Evolutionary conservation across 2,329 filamentous ascomycete species (phyloP), one percentile per base, ranked within the genome.

Genomic region (Nigrospora oryzae): DNA sequence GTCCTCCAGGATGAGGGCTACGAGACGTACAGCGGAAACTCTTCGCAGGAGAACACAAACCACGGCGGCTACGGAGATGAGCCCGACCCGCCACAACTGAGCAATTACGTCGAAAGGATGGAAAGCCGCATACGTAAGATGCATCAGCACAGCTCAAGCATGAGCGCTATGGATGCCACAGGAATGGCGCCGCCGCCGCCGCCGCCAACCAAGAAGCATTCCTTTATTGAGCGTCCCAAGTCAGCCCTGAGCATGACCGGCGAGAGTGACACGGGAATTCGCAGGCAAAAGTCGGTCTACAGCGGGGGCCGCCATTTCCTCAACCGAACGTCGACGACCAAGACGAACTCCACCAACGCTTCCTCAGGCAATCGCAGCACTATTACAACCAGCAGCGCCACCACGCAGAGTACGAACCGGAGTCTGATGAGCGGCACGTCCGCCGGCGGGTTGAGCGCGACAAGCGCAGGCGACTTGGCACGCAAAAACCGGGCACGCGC

Each of bases 341-440:
- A 94, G 63, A 95, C 89, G 1, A 93, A 75, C 57, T 81, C 81
- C 4, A 94, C 90, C 2, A 89, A 81, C 53, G 84, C 84, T 5
- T 93, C 88, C 1, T 81, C 78, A 36, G 81, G 81, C 12, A 79
- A 81, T 42, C 81, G 83, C 51, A 90, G 84, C 53, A 80, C 71
- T 28, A 72, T 73, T 3, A 86, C 83, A 7, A 76, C 76, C 54
- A 71, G 71, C 47, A 85, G 79, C 51, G 79, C 75, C 36, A 87
- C 83, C 51, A 90, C 86, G 1, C 81, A 86, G 53, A 82, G 81
- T 60, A 96, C 89, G 14, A 82, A 84, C 54, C 81, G 84, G 55
- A 97, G 88, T 56, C 64, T 98, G 37, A 96, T 96, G 91, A 97
- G 91, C 62, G 93, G 91, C 3, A 76, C 80, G 43, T 97, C 93